Base-by-base conservation (phyloP, 805 yeast genomes). In the Myxozyma nipponensis region DNA sequence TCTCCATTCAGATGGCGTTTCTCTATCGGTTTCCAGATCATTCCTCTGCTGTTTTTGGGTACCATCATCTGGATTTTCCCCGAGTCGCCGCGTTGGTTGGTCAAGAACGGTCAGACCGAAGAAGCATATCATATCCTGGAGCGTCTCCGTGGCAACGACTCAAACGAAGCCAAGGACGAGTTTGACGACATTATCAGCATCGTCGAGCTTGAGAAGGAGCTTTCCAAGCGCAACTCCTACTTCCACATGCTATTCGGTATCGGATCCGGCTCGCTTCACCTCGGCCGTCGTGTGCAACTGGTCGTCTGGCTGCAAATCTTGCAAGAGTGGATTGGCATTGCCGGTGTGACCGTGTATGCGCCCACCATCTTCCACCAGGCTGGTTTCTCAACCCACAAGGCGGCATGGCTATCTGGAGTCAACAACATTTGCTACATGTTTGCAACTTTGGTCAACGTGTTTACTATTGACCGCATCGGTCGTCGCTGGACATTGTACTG, bases 81-180 rank as follows among this genome's bases (percentile, higher is more conserved):
- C 0, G 96, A 88, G 64, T 78, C 88, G 38, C 96, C 96, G 0
- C 72, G 96, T 52, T 88, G 74, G 66, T 83, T 76, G 63, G 86
- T 87, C 10, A 79, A 80, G 62, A 81, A 82, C 56, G 82, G 84
- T 66, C 72, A 82, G 50, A 65, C 84, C 35, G 83, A 80, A 46
- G 78, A 75, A 37, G 96, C 96, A 3, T 32, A 41, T 18, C 47
- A 47, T 39, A 53, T 53, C 32, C 49, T 53, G 17, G 24, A 35
- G 26, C 40, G 52, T 13, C 51, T 49, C 17, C 56, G 57, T 25
- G 57, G 57, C 4, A 42, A 39, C 23, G 51, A 45, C 35, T 48
- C 48, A 7, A 21, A 37, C 28, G 55, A 46, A 28, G 57, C 57
- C 13, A 45, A 46, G 41, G 39, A 35, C 25, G 57, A 53, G 46